Evolutionary conservation across 2,329 filamentous ascomycete species (phyloP), one percentile per base, ranked within the genome.

Genomic region (Dactylonectria estremocensis): DNA sequence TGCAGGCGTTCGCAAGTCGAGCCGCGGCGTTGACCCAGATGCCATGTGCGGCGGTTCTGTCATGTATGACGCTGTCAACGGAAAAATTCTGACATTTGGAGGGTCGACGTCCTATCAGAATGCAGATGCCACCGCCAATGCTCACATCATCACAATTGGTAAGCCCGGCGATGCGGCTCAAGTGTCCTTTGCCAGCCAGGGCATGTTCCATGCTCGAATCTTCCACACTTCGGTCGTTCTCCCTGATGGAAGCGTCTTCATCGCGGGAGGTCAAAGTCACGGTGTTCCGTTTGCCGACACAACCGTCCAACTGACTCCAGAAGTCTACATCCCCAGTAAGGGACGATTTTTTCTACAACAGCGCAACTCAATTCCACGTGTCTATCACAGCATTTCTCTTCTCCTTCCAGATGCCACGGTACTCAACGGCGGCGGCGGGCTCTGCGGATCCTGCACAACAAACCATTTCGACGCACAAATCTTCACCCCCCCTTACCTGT

Each of bases 1-100:
- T 0, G 71, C 70, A 0, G 70, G 71, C 74, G 75, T 14, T 72
- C 81, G 16, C 69, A 71, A 3, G 68, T 74, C 10, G 0, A 78
- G 67, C 80, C 63, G 71, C 0, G 71, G 87, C 5, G 79, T 77
- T 22, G 79, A 80, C 8, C 83, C 84, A 33, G 76, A 81, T 11
- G 83, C 87, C 3, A 90, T 90, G 88, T 84, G 82, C 64, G 89
- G 87, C 13, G 84, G 83, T 54, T 83, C 84, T 5, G 82, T 87
- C 67, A 89, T 90, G 87, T 90, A 86, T 69, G 88, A 90, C 70
- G 87, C 87, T 28, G 83, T 88, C 61, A 82, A 83, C 1, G 88
- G 88, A 33, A 88, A 89, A 75, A 89, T 90, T 33, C 78, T 90
- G 2, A 84, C 86, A 0, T 78, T 83, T 13, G 88, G 88, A 9